Base-by-base conservation (phyloP, 768 basidiomycete species). In the Auricularia sp. region DNA sequence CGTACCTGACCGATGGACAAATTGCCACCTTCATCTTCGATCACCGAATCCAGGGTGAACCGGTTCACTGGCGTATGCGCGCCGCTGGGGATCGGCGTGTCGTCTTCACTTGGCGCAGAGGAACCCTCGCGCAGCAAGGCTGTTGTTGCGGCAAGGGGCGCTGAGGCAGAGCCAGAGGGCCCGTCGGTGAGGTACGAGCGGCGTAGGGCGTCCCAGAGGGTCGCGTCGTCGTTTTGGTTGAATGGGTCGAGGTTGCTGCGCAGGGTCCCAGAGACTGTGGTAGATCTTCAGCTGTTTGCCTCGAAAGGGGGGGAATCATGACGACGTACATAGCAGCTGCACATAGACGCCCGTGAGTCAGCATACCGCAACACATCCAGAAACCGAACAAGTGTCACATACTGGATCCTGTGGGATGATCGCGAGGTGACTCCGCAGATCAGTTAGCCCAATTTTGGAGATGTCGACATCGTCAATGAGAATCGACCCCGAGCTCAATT, bases 391-490 rank as follows among this genome's bases (percentile, higher is more conserved):
- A n/a, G n/a, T n/a, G n/a, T n/a, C n/a, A n/a, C n/a, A n/a, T n/a
- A n/a, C n/a, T n/a, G n/a, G n/a, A n/a, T n/a, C n/a, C n/a, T n/a
- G n/a, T n/a, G n/a, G n/a, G n/a, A n/a, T n/a, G n/a, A n/a, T n/a
- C n/a, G n/a, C n/a, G n/a, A n/a, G n/a, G n/a, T n/a, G n/a, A n/a
- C n/a, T n/a, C n/a, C n/a, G n/a, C n/a, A n/a, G n/a, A n/a, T n/a
- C n/a, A n/a, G n/a, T n/a, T n/a, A n/a, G n/a, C n/a, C n/a, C n/a
- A n/a, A n/a, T n/a, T n/a, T n/a, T n/a, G n/a, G 83, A 81, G 16
- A 91, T 87, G 69, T 92, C 87, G 54, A 87, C 71, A 6, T 84
- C 87, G 69, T 92, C 89, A 59, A 92, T 79, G 7, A 74, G 72
- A 67, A 92, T 88, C 85, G 71, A 61, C n/a, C n/a, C n/a, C n/a